Conservation (phyloP, 2,329 filamentous ascomycete species). For the Seiridium unicorne region DNA sequence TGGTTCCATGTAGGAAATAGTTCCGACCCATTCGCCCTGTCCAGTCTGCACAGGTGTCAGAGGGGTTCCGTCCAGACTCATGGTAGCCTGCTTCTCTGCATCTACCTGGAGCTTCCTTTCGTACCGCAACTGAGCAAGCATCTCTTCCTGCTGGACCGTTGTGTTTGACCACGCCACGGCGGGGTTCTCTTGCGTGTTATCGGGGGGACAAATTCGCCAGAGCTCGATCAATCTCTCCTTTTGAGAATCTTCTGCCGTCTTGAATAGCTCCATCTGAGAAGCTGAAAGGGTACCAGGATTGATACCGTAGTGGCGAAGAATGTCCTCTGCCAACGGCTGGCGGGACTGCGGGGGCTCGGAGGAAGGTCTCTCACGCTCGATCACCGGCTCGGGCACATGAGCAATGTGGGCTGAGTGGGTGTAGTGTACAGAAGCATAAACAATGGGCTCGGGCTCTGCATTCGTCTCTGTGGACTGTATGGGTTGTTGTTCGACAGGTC, state of each 20-base stretch:
- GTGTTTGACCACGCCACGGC: slow-evolving; percentile 52
- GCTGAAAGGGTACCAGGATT: slow-evolving; percentile 67
- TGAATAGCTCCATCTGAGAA: slow-evolving; percentile 77
- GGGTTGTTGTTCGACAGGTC: slow-evolving; percentile 19
- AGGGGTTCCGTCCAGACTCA: slow-evolving; percentile 55
- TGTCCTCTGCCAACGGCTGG: slow-evolving; percentile 50
- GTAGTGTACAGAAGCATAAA: slow-evolving; percentile 81
- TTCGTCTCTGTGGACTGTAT: slow-evolving; percentile 25
- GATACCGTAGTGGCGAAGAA: slow-evolving; percentile 66
- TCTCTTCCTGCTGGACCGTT: slow-evolving; percentile 55
- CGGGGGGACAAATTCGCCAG: slow-evolving; percentile 78
- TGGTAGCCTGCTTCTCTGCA: slow-evolving; percentile 36
- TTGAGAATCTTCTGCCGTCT: slow-evolving; percentile 70
- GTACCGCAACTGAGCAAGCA: slow-evolving; percentile 60
- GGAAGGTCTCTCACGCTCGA: slow-evolving; percentile 41
- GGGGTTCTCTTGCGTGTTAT: slow-evolving; percentile 52
- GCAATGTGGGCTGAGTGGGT: slow-evolving; percentile 72
- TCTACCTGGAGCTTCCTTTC: slow-evolving; percentile 47
- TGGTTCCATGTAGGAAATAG: slow-evolving; percentile 61
- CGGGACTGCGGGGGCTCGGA: slow-evolving; percentile 51
- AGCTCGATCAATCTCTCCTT: slow-evolving; percentile 75
- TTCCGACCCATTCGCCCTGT: slow-evolving; percentile 51
- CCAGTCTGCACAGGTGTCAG: slow-evolving; percentile 48
- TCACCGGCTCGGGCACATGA: slow-evolving; percentile 33
- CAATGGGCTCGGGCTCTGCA: slow-evolving; percentile 43